Evolutionary conservation across 495 filamentous ascomycete genomes (phyloP).

Genomic region (Penicillium samsonianum): DNA sequence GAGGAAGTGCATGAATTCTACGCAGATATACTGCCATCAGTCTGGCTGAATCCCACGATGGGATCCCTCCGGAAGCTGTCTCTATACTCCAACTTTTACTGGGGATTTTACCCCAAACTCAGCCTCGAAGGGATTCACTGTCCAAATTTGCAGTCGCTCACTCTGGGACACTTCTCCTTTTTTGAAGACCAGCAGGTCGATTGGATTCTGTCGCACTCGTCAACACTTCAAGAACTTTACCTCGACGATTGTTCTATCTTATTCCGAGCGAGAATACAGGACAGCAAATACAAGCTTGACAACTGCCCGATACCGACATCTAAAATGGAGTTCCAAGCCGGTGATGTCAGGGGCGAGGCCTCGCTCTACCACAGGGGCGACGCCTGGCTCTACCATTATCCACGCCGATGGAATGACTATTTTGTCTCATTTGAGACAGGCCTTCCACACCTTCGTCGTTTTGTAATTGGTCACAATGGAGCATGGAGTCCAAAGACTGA

Average conservation of each 20-base stretch:
- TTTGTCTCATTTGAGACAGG: constrained; percentile 19
- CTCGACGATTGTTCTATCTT: constrained; percentile 28
- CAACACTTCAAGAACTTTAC: constrained; percentile 24
- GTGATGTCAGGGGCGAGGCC: not conserved
- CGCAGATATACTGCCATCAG: constrained; percentile 11
- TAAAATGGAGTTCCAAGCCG: not conserved
- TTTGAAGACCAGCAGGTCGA: constrained; percentile 29
- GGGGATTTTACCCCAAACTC: constrained; percentile 27
- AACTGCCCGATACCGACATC: constrained; percentile 5
- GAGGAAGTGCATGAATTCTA: constrained; percentile 16
- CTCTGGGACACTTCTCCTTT: constrained; percentile 28
- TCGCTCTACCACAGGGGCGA: not conserved
- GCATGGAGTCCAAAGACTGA: not conserved
- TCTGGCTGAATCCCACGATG: constrained; percentile 27
- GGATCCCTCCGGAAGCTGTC: constrained; percentile 27
- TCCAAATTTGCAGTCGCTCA: constrained; percentile 25
- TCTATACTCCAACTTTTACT: constrained; percentile 25
- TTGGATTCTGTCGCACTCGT: constrained; percentile 29
- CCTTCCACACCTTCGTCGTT: constrained; percentile 18
- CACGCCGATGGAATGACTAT: constrained; percentile 26
- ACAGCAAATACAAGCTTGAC: not conserved
- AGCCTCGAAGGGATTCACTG: constrained; percentile 22
- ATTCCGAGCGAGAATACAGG: constrained; percentile 10
- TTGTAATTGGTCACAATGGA: constrained; percentile 20
- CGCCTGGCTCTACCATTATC: constrained; percentile 11